Conservation (phyloP, 176 grass and related monocot genomes). For the Carex littledalei region DNA sequence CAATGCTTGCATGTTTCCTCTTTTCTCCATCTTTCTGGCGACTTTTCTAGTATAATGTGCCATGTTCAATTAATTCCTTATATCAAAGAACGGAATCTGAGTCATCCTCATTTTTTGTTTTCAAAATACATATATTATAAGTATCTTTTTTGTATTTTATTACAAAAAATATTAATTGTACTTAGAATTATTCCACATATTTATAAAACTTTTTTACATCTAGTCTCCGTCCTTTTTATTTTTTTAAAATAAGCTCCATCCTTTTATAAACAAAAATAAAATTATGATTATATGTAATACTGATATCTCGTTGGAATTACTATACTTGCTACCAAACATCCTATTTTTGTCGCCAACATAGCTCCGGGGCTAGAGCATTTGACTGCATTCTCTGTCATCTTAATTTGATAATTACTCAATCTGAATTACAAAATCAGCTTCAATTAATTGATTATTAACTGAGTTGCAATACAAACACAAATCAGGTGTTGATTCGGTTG, state of each 20-base stretch:
- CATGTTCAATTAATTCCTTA: not conserved
- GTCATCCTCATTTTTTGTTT: too few species aligned
- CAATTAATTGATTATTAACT: not conserved
- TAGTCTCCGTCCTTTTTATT: too few species aligned
- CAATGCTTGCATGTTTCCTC: slow-evolving; percentile 9
- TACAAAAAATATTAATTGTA: too few species aligned
- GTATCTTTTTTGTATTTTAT: too few species aligned
- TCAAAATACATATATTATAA: too few species aligned
- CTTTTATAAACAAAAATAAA: too few species aligned
- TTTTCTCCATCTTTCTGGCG: not conserved
- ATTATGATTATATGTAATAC: too few species aligned
- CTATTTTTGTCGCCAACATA: too few species aligned
- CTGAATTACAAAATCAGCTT: not conserved
- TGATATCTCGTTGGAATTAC: too few species aligned
- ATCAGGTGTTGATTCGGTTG: slow-evolving; percentile 57
- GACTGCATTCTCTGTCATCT: not conserved
- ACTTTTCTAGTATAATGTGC: slow-evolving; percentile 4
- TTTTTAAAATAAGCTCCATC: not conserved
- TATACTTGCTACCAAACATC: too few species aligned
- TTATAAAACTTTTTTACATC: too few species aligned
- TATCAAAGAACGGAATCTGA: not conserved
- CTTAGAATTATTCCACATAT: too few species aligned
- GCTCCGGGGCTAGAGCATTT: not conserved
- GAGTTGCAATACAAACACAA: not conserved
- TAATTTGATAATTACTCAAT: not conserved